A percentile compares a stretch with the other conserved stretches of the same genome.
These are phyloP conservation scores for Dioszegia crocea DNA, from an alignment of 768 basidiomycete genomes.

Conservation along the genomic window DNA sequence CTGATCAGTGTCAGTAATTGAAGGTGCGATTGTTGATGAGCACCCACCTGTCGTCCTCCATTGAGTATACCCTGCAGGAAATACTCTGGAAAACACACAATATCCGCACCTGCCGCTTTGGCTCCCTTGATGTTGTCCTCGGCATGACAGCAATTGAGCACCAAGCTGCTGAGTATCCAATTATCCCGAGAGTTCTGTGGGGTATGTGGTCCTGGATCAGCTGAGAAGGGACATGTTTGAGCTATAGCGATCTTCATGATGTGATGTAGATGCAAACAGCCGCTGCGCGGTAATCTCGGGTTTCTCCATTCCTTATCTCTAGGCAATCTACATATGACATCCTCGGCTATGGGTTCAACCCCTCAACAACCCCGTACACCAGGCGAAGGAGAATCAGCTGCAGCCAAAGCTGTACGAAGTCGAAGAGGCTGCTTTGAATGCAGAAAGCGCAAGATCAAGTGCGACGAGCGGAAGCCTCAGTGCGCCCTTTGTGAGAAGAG, in stretches of 20 bases:
- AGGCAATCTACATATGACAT: no score
- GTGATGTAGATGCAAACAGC: neutral
- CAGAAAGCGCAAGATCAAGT: constrained; percentile 17
- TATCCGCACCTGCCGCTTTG: constrained; percentile 18
- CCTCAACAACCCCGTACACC: neutral
- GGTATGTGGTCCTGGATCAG: constrained; percentile 14
- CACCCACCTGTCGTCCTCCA: constrained; percentile 31
- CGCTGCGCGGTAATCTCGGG: no score
- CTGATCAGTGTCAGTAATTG: constrained; percentile 14
- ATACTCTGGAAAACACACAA: constrained; percentile 46
- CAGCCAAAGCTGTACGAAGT: neutral
- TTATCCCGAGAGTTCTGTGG: constrained; percentile 17
- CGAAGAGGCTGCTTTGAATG: constrained; percentile 14
- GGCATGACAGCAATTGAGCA: constrained; percentile 15
- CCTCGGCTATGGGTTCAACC: no score
- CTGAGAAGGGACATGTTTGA: constrained; percentile 29
- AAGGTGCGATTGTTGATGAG: neutral
- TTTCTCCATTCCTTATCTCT: no score
- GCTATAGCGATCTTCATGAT: constrained; percentile 32
- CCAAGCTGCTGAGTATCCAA: constrained; percentile 24
- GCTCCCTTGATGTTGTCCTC: constrained; percentile 14
- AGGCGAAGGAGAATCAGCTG: neutral
- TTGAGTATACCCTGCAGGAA: constrained; percentile 41
- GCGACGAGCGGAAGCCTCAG: constrained; percentile 16
- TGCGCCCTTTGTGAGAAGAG: constrained; percentile 7